Evolutionary conservation across 2,329 filamentous ascomycete species (phyloP), one percentile per base, ranked within the genome.

Genomic region (Boeremia lycopersici): DNA sequence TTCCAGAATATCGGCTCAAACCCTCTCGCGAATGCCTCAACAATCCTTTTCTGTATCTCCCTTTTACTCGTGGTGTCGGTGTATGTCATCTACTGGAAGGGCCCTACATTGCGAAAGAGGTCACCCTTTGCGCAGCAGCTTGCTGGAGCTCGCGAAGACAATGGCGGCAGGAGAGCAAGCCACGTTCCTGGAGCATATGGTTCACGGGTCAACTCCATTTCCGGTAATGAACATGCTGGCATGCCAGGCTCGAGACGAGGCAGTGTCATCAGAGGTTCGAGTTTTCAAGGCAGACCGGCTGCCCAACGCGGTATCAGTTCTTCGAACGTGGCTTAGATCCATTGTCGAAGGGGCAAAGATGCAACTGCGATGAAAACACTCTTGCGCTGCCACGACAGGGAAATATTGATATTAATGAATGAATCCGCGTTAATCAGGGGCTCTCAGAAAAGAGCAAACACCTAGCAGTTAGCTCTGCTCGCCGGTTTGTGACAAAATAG

Each of bases 41-140:
- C 82, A 0, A 78, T 86, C n/a, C 78, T 87, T 0, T 82, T 78
- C 12, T 77, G 71, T 29, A 72, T 86, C 38, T 77, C 81, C 0
- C 63, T 81, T 2, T 74, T 86, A 2, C 73, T 74, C 9, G 71
- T 73, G 1, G 60, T 68, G 1, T 72, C 70, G 0, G 67, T 83
- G 2, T 63, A 84, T 17, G 76, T 86, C 5, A 77, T 81, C 9
- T 76, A 81, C 38, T 81, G 78, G 77, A 82, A 84, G 60, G 84
- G 85, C 0, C 82, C 83, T 0, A 72, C 70, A 2, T 76, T 87
- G 28, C 76, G 84, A 6, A 78, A 76, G 50, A 74, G 77, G 11
- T 83, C 80, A 47, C 77, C 80, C 6, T 86, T 86, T 61, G 84
- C 84, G 0, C 77, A 82, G 63, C 69, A 78, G 53, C 65, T 81